A percentile compares a stretch with the other conserved stretches of the same genome.
phyloP scores from a whole-genome alignment of 441 rosid genomes.

The Jatropha podagrica region DNA sequence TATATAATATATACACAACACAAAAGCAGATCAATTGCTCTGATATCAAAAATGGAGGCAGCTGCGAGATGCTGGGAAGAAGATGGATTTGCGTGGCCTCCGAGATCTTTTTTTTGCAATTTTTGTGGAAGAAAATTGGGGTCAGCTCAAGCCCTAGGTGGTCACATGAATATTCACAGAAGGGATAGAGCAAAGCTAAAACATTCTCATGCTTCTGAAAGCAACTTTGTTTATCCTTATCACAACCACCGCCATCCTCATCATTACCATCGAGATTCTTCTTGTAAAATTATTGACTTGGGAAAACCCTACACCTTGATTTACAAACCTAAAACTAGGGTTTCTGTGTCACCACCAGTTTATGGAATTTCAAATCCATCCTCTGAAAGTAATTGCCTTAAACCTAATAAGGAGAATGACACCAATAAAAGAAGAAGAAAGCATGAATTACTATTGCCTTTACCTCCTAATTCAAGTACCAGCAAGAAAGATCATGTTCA shows the following conservation, averaged over 20 bases:
- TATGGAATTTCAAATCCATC: background rate
- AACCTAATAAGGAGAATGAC: background rate
- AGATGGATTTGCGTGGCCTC: background rate
- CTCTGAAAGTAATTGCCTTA: background rate
- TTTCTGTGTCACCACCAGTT: background rate
- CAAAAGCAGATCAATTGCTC: background rate
- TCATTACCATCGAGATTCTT: background rate
- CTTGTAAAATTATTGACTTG: background rate
- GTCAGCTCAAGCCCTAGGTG: background rate
- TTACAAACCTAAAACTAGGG: constrained; percentile 3
- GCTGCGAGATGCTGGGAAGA: background rate
- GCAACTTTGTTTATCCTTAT: background rate
- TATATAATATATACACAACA: too few relatives aligned
- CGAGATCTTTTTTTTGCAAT: background rate
- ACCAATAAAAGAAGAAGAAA: background rate
- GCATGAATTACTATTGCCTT: background rate
- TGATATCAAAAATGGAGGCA: background rate
- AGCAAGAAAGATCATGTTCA: background rate
- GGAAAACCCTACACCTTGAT: background rate
- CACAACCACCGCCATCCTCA: background rate
- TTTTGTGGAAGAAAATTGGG: constrained; percentile 1
- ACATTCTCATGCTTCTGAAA: background rate
- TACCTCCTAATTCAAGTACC: background rate
- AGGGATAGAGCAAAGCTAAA: background rate
- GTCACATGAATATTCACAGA: background rate